A percentile compares a stretch with the other conserved stretches of the same genome.
Evolutionary conservation across 306 rosid genomes (phyloP).

Genomic region (Prunus armeniaca): DNA sequence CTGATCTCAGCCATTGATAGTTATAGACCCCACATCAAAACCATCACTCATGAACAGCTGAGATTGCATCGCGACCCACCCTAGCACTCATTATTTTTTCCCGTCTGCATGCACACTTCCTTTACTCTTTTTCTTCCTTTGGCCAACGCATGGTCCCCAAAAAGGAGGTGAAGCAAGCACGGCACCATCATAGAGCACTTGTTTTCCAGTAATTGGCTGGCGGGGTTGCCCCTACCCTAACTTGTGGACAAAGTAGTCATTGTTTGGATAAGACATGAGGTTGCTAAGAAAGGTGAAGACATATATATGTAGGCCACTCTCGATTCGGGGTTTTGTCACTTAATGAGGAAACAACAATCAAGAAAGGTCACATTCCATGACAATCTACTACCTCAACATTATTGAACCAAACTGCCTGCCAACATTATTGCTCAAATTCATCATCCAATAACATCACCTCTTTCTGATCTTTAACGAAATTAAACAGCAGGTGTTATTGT

Average conservation of each 20-base stretch:
- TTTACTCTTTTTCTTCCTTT: background rate
- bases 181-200: background rate
- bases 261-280: background rate
- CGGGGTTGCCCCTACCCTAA: no score
- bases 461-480: background rate
- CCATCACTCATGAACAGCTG: background rate
- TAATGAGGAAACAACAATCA: background rate
- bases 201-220: constrained; percentile 1
- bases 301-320: constrained; percentile 7
- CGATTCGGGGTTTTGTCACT: constrained; percentile 3
- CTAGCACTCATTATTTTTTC: background rate
- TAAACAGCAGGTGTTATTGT: background rate
- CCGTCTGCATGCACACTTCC: background rate
- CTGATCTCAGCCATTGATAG: background rate
- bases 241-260: background rate
- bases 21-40: background rate
- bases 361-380: background rate
- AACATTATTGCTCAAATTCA: background rate
- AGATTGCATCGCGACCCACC: background rate
- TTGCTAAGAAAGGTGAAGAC: constrained; percentile 7
- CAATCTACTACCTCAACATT: background rate
- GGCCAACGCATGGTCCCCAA: background rate
- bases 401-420: background rate
- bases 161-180: background rate
- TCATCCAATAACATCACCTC: background rate